Percentiles rank a stretch among this genome's conserved stretches.
Evolutionary conservation across 345 rosid species (phyloP).

Genomic region (Gossypium raimondii): DNA sequence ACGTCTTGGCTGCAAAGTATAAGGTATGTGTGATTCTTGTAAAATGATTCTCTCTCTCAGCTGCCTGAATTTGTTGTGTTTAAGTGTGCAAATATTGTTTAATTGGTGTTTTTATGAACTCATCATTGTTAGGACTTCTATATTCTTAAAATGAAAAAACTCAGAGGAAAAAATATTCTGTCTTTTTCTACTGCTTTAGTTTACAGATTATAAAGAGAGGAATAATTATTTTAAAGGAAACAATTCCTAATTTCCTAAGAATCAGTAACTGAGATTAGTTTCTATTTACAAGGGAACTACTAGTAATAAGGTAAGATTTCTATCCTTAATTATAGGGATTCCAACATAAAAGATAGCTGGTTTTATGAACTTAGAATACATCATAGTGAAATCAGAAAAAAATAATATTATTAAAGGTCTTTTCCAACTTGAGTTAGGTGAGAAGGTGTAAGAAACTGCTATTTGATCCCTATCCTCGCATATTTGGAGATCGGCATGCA

Average conservation of each 20-base stretch:
- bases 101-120: not conserved
- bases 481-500: not conserved
- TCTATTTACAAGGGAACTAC: no score
- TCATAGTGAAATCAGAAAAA: not conserved
- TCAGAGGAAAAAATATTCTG: no score
- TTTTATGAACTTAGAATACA: slow-evolving; percentile 1
- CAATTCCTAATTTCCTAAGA: no score
- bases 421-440: not conserved
- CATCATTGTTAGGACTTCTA: not conserved
- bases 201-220: no score
- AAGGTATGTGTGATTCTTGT: slow-evolving; percentile 56
- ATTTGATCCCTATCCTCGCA: not conserved
- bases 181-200: no score
- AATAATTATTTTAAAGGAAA: no score
- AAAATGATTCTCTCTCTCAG: not conserved
- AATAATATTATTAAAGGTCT: not conserved
- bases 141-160: not conserved
- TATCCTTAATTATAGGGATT: no score
- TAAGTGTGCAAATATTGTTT: not conserved
- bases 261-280: no score
- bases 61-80: slow-evolving; percentile 1
- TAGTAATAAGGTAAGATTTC: no score
- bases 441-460: not conserved
- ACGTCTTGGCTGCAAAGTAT: slow-evolving; percentile 91
- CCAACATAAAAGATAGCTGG: not conserved